These are phyloP conservation scores for Blepharisma stoltei DNA, from an alignment of 73 alveolate species.

Conservation along the genomic window DNA sequence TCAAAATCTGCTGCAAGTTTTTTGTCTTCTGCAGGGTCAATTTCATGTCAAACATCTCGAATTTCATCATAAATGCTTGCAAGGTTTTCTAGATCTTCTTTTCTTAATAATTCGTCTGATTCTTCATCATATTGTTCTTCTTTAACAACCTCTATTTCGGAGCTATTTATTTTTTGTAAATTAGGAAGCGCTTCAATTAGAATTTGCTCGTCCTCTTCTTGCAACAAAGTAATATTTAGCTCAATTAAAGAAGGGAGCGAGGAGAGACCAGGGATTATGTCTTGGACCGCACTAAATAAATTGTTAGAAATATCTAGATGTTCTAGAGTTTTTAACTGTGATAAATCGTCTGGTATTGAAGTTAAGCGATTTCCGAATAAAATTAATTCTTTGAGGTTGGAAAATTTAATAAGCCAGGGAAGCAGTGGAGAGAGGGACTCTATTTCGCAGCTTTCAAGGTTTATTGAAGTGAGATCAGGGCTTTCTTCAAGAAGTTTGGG, in stretches of 20 bases:
- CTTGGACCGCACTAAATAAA: slow-evolving; percentile 39
- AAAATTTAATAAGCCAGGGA: slow-evolving; percentile 56
- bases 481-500: slow-evolving; percentile 26
- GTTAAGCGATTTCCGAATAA: slow-evolving; percentile 61
- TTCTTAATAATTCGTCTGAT: slow-evolving; percentile 32
- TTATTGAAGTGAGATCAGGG: slow-evolving; percentile 31
- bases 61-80: slow-evolving; percentile 62
- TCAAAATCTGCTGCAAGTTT: slow-evolving; percentile 73
- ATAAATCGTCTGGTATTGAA: slow-evolving; percentile 61
- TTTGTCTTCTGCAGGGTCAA: slow-evolving; percentile 55
- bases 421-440: slow-evolving; percentile 38
- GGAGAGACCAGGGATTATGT: slow-evolving; percentile 52
- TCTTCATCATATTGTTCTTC: slow-evolving; percentile 32
- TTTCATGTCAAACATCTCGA: slow-evolving; percentile 43
- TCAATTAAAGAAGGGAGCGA: slow-evolving; percentile 59
- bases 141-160: slow-evolving; percentile 45
- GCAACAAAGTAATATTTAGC: slow-evolving; percentile 55
- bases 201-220: slow-evolving; percentile 68
- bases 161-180: slow-evolving; percentile 57
- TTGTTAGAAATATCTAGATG: slow-evolving; percentile 68
- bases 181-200: slow-evolving; percentile 55
- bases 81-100: slow-evolving; percentile 59
- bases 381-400: slow-evolving; percentile 56
- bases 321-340: slow-evolving; percentile 43
- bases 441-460: slow-evolving; percentile 33